Evolutionary conservation across 2,329 filamentous ascomycete species (phyloP).

Genomic region (Cryphonectria nitschkei): DNA sequence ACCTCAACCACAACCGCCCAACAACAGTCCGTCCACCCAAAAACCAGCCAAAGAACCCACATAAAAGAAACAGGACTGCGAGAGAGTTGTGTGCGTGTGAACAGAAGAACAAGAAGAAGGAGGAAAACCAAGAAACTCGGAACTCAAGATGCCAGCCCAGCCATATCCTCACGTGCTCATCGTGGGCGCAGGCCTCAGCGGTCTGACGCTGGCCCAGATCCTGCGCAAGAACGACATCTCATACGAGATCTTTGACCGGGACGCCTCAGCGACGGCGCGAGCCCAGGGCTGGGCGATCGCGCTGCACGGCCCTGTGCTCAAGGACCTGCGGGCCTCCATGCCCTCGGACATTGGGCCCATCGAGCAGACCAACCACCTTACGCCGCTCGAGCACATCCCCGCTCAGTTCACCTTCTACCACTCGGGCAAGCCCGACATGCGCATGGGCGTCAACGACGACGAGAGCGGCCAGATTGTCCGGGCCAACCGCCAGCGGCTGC

Average conservation of each 20-base stretch:
- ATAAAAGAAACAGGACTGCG: neutral
- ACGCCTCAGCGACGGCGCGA: slow-evolving; percentile 34
- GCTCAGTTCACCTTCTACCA: slow-evolving; percentile 33
- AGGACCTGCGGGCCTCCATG: slow-evolving; percentile 31
- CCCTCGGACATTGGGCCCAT: slow-evolving; percentile 33
- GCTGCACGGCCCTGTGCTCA: slow-evolving; percentile 35
- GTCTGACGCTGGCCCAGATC: slow-evolving; percentile 46
- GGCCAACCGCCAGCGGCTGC: slow-evolving; percentile 37
- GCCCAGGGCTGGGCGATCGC: slow-evolving; percentile 39
- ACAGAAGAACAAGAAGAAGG: neutral
- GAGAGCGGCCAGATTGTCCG: slow-evolving; percentile 38
- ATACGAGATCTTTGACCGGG: slow-evolving; percentile 45
- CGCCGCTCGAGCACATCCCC: slow-evolving; percentile 32
- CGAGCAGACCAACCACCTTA: slow-evolving; percentile 32
- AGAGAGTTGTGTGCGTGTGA: neutral
- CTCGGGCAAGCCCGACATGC: slow-evolving; percentile 19
- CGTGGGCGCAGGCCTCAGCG: slow-evolving; percentile 47
- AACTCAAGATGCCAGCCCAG: neutral
- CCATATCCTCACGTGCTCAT: slow-evolving; percentile 41
- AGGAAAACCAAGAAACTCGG: neutral
- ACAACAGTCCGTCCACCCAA: neutral
- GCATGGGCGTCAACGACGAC: slow-evolving; percentile 33
- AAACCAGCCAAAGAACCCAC: neutral
- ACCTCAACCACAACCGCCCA: neutral
- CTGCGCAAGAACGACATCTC: slow-evolving; percentile 40